These are phyloP conservation scores for Ustanciosporium gigantosporum DNA, from an alignment of 1,284 basidiomycete species.

Conservation along the genomic window DNA sequence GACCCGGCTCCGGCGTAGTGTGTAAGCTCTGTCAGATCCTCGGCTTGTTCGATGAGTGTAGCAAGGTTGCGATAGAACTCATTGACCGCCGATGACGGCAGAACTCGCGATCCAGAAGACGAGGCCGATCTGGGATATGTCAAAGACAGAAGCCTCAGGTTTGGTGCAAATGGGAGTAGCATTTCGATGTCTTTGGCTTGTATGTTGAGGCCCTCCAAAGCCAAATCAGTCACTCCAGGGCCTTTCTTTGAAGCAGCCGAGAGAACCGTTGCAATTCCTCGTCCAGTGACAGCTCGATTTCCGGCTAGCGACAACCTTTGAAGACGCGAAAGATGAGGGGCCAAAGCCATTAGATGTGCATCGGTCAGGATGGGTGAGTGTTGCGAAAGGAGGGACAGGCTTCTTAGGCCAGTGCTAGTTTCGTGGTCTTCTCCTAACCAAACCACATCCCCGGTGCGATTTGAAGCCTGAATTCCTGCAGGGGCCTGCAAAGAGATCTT, in stretches of 20 bases:
- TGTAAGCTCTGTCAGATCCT: conserved; percentile 32
- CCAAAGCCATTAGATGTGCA: conserved; percentile 24
- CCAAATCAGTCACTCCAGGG: conserved; percentile 30
- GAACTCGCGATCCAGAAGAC: conserved; percentile 22
- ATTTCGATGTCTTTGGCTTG: conserved; percentile 16
- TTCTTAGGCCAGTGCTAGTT: conserved; percentile 18
- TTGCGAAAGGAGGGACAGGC: conserved; percentile 38
- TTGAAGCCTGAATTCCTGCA: neutral
- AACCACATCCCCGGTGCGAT: neutral
- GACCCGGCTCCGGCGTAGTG: conserved; percentile 41
- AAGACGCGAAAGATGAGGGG: conserved; percentile 32
- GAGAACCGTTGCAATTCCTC: conserved; percentile 40
- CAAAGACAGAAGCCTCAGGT: conserved; percentile 29
- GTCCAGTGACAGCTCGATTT: conserved; percentile 45
- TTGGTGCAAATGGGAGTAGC: conserved; percentile 12
- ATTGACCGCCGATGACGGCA: conserved; percentile 13
- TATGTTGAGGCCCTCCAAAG: conserved; percentile 49
- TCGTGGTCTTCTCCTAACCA: no score
- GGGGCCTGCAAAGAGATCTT: conserved; percentile 5
- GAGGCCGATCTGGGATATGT: conserved; percentile 42
- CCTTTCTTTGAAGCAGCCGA: conserved; percentile 5
- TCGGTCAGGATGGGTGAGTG: conserved; percentile 49
- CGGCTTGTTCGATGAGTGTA: conserved; percentile 19
- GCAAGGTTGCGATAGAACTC: conserved; percentile 40
- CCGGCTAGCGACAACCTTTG: conserved; percentile 46